Percentiles rank a stretch among this genome's conserved stretches.
Conservation (phyloP, 208 protist genomes). For the Acanthamoeba rhysodes region DNA sequence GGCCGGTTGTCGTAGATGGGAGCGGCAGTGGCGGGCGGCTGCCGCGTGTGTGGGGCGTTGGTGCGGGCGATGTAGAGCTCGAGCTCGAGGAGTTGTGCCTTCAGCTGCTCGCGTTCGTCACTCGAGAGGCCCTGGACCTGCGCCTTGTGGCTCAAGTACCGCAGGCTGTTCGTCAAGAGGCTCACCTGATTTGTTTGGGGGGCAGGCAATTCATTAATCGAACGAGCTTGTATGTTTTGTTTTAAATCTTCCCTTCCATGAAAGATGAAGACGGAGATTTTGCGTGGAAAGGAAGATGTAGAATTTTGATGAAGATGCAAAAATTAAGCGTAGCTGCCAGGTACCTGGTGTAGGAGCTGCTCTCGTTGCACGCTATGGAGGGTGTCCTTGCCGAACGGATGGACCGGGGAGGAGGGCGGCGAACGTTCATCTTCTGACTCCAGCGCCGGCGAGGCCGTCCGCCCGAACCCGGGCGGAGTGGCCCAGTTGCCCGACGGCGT, state of each 20-base stretch:
- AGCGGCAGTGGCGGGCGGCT: background rate
- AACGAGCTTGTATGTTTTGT: background rate
- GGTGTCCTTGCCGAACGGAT: background rate
- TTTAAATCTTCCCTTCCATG: too few species aligned
- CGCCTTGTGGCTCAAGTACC: background rate
- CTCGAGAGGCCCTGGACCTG: background rate
- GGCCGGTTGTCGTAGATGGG: background rate
- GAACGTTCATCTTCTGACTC: background rate
- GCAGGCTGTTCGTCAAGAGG: background rate
- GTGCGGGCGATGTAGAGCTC: background rate
- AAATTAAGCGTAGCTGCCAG: too few species aligned
- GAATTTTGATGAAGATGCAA: too few species aligned
- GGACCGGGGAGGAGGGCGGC: background rate
- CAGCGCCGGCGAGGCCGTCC: background rate
- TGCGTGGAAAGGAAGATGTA: too few species aligned
- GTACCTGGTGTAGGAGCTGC: too few species aligned
- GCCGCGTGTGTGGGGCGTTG: background rate
- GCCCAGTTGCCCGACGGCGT: too few species aligned
- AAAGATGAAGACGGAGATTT: too few species aligned
- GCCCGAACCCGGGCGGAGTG: background rate
- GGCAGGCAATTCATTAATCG: background rate
- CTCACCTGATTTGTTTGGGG: background rate
- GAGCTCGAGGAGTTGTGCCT: background rate
- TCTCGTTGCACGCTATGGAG: too few species aligned
- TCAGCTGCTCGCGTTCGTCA: background rate